These are phyloP conservation scores for Fragaria nilgerrensis DNA, from an alignment of 306 rosid genomes.

Conservation along the genomic window DNA sequence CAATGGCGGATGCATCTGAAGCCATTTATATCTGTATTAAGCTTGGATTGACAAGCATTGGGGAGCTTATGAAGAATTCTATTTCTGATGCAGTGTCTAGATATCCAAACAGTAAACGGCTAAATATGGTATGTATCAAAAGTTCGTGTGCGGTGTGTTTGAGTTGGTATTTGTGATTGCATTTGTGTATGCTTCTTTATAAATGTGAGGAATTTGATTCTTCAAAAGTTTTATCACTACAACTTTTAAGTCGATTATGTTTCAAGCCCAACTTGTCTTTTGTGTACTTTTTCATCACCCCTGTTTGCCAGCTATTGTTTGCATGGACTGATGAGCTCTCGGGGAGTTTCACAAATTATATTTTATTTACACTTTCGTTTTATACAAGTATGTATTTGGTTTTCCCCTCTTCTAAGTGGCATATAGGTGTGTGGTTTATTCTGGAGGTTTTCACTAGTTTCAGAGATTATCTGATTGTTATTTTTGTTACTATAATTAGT, in stretches of 20 bases:
- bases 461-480: neutral
- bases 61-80: conserved; percentile 86
- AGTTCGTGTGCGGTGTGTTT: conserved; percentile 9
- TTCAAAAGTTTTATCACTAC: neutral
- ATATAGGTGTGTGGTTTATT: neutral
- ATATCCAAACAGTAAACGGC: conserved; percentile 82
- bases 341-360: conserved; percentile 7
- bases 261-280: neutral
- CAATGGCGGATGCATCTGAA: conserved; percentile 85
- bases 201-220: neutral
- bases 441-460: neutral
- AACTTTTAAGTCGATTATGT: neutral
- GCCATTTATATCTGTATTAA: conserved; percentile 89
- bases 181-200: neutral
- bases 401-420: neutral
- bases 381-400: neutral
- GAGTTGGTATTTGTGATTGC: conserved; percentile 5
- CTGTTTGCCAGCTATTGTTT: neutral
- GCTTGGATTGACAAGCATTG: conserved; percentile 94
- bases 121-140: conserved; percentile 57
- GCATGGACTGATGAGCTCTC: neutral
- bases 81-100: conserved; percentile 66
- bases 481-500: neutral
- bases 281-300: neutral
- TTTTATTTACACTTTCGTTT: neutral